phyloP scores from a whole-genome alignment of 164 flowering plant genomes.

The Sextonia rubra region DNA sequence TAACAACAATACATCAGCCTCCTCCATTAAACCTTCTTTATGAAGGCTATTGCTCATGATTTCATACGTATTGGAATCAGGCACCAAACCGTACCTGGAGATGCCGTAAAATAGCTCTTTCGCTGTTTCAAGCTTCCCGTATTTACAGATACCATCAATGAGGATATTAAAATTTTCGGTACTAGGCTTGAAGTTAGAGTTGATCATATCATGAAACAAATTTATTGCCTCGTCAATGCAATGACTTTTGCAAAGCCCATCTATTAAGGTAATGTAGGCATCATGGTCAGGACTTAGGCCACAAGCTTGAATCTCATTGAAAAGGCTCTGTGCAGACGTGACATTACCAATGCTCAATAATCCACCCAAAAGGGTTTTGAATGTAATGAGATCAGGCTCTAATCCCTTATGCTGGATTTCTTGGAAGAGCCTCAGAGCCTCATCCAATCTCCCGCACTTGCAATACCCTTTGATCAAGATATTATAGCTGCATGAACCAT shows the following conservation, averaged over 20 bases:
- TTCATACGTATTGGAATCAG: conserved; percentile 10
- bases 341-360: conserved; percentile 37
- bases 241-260: conserved; percentile 1
- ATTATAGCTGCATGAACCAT: conserved; percentile 29
- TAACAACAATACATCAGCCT: conserved; percentile 4
- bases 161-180: not conserved
- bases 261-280: not conserved
- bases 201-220: not conserved
- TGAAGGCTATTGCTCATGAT: conserved; percentile 6
- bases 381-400: conserved; percentile 36
- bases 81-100: conserved; percentile 1
- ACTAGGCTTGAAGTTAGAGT: not conserved
- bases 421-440: conserved; percentile 30
- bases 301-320: conserved; percentile 28
- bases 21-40: conserved; percentile 5
- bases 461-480: conserved; percentile 45
- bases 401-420: conserved; percentile 30
- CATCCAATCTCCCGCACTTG: conserved; percentile 20
- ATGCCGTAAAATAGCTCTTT: not conserved
- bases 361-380: conserved; percentile 32
- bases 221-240: not conserved
- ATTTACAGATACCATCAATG: conserved; percentile 1
- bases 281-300: not conserved
- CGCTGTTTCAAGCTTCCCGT: conserved; percentile 4
- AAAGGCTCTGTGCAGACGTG: conserved; percentile 30